Conservation (phyloP, 1,284 basidiomycete genomes). For the Phaffia rhodozyma region DNA sequence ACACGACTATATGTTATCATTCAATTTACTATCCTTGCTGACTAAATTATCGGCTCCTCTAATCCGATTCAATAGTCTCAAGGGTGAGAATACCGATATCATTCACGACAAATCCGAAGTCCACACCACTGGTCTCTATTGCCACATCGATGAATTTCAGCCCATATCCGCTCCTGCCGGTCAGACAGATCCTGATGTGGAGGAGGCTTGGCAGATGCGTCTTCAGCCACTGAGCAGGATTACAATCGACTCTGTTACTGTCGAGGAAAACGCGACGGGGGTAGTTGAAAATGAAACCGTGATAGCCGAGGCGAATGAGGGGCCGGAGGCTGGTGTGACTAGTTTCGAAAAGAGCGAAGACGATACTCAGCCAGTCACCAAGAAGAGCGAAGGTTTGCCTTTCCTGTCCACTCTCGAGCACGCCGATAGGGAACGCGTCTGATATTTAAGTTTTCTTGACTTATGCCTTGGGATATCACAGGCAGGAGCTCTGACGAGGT, state of each 20-base stretch:
- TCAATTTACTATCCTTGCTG: constrained; percentile 60
- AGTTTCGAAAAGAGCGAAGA: constrained; percentile 42
- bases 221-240: constrained; percentile 92
- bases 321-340: constrained; percentile 42
- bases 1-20: constrained; percentile 26
- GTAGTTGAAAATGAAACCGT: neutral
- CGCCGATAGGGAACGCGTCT: no score
- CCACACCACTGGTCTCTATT: constrained; percentile 89
- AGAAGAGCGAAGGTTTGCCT: constrained; percentile 11
- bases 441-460: no score
- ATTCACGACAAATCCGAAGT: constrained; percentile 81
- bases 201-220: constrained; percentile 85
- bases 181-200: constrained; percentile 35
- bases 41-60: constrained; percentile 69
- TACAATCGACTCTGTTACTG: constrained; percentile 66
- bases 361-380: constrained; percentile 26
- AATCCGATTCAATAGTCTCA: constrained; percentile 30
- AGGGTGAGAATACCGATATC: constrained; percentile 48
- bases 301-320: constrained; percentile 12
- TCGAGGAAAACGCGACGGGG: constrained; percentile 1
- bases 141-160: constrained; percentile 58
- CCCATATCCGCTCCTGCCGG: neutral
- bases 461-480: no score
- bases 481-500: no score
- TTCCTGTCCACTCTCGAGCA: no score